Evolutionary conservation across 257 asterid species (phyloP).

Genomic region (Perilla frutescens): DNA sequence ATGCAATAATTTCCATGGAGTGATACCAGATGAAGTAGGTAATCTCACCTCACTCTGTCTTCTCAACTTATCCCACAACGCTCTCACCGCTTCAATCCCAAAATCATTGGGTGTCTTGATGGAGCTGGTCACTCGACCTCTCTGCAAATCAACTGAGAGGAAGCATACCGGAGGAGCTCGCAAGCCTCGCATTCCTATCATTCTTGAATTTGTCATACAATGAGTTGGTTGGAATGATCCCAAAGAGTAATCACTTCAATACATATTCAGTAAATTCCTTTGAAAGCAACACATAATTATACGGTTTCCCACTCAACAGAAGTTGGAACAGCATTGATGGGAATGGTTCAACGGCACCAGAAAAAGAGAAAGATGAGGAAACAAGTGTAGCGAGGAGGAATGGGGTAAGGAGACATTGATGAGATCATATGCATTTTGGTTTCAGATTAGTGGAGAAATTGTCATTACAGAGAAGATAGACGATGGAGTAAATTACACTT

Average conservation of each 20-base stretch:
- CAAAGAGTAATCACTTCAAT: conserved; percentile 35
- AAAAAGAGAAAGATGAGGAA: too few relatives aligned
- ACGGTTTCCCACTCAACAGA: background rate
- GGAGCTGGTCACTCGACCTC: background rate
- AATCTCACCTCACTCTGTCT: conserved; percentile 41
- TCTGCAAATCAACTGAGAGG: conserved; percentile 45
- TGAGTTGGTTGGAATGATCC: conserved; percentile 44
- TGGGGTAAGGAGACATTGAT: too few relatives aligned
- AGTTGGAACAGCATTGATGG: background rate
- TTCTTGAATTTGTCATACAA: conserved; percentile 46
- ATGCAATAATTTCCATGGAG: conserved; percentile 26
- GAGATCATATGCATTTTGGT: too few relatives aligned
- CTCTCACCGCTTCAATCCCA: too few relatives aligned
- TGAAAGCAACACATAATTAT: background rate
- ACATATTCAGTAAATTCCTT: background rate
- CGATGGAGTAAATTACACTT: too few relatives aligned
- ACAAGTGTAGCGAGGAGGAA: too few relatives aligned
- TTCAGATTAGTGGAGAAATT: too few relatives aligned
- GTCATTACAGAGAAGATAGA: too few relatives aligned
- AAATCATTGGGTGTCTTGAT: too few relatives aligned
- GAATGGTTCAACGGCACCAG: background rate
- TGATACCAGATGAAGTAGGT: conserved; percentile 46
- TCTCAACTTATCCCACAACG: conserved; percentile 24
- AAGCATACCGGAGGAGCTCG: conserved; percentile 40
- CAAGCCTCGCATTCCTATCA: conserved; percentile 43